Evolutionary conservation across 139 green algal genomes (phyloP).

Genomic region (Chlamydomonas sp.): DNA sequence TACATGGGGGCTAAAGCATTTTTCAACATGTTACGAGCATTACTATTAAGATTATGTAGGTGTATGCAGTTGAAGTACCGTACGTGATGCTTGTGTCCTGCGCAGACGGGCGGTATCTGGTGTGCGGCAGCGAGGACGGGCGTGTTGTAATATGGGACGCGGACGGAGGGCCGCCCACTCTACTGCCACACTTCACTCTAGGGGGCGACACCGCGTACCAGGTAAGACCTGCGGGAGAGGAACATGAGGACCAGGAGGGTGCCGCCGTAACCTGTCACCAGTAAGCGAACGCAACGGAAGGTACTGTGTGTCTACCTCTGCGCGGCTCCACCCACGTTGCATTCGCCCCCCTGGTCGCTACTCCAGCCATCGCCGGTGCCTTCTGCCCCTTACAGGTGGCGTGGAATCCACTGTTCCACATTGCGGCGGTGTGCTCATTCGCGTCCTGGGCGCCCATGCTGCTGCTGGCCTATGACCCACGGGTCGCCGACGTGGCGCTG

Average conservation of each 20-base stretch:
- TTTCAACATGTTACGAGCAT: no score
- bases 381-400: background rate
- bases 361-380: background rate
- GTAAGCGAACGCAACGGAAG: no score
- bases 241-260: no score
- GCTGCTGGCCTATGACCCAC: slow-evolving; percentile 34
- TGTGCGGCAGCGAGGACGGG: slow-evolving; percentile 56
- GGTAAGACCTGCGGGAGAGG: background rate
- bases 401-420: slow-evolving; percentile 56
- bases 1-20: no score
- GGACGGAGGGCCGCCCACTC: slow-evolving; percentile 42
- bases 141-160: slow-evolving; percentile 36
- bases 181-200: slow-evolving; percentile 41
- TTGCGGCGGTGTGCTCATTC: slow-evolving; percentile 47
- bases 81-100: no score
- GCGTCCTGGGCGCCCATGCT: slow-evolving; percentile 52
- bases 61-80: no score
- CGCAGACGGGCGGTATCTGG: slow-evolving; percentile 55
- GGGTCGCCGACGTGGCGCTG: slow-evolving; percentile 13
- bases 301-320: no score
- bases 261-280: no score
- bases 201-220: slow-evolving; percentile 40
- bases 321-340: background rate
- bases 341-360: background rate
- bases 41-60: no score